phyloP scores from a whole-genome alignment of 345 rosid genomes.

The Triadica sebifera region DNA sequence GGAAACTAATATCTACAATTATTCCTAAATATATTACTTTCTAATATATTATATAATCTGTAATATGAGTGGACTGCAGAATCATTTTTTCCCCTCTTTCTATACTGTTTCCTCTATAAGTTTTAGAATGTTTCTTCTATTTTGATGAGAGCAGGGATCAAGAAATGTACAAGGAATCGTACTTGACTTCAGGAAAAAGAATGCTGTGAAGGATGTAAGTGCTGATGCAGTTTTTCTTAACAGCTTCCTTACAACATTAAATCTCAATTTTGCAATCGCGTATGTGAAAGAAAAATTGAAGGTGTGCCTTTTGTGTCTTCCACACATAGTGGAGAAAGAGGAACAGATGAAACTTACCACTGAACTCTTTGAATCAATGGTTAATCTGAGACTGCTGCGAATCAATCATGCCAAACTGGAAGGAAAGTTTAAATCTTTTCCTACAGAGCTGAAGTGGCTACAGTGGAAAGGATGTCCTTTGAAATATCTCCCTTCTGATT shows the following conservation, averaged over 20 bases:
- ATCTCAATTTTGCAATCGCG: conserved; percentile 11
- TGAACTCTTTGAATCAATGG: conserved; percentile 43
- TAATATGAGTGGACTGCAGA: no score
- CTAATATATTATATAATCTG: no score
- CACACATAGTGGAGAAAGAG: conserved; percentile 14
- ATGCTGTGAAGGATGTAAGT: background rate
- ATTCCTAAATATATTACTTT: no score
- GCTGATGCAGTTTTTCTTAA: conserved; percentile 7
- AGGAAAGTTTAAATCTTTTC: conserved; percentile 50
- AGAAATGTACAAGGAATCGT: conserved; percentile 41
- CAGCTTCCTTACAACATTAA: background rate
- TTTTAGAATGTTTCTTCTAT: no score
- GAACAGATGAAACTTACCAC: conserved; percentile 31
- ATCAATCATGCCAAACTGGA: conserved; percentile 50
- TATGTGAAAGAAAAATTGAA: conserved; percentile 24
- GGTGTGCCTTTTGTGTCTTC: background rate
- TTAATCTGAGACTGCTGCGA: conserved; percentile 55
- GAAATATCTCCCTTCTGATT: conserved; percentile 43
- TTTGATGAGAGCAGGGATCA: conserved; percentile 42
- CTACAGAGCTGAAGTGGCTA: conserved; percentile 57
- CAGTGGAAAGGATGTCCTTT: conserved; percentile 64
- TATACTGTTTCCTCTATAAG: no score
- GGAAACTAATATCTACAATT: no score
- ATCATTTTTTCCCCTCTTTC: no score
- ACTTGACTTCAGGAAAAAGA: conserved; percentile 34